Evolutionary conservation across 2,329 filamentous ascomycete genomes (phyloP).

Genomic region (Triangularia setosa): DNA sequence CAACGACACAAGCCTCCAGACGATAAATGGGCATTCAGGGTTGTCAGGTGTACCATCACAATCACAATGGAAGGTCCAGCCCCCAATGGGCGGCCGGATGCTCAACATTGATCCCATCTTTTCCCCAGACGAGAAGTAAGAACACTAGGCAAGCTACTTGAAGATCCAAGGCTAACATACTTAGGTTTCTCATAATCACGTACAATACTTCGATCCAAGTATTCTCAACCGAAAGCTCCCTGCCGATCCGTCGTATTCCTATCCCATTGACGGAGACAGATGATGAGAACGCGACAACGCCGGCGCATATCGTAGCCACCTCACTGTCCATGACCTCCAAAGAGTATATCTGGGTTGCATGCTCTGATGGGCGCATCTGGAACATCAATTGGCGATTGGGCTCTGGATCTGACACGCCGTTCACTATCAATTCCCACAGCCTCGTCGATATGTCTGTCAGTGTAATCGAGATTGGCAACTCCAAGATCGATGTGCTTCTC

Average conservation of each 20-base stretch:
- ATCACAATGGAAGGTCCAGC: constrained; percentile 54
- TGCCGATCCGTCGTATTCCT: constrained; percentile 69
- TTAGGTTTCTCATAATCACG: constrained; percentile 69
- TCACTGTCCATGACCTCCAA: constrained; percentile 40
- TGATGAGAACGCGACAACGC: constrained; percentile 27
- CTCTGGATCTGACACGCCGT: constrained; percentile 38
- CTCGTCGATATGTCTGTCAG: constrained; percentile 45
- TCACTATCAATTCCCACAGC: constrained; percentile 41
- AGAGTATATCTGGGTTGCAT: constrained; percentile 57
- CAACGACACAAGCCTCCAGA: constrained; percentile 1
- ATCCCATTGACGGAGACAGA: constrained; percentile 37
- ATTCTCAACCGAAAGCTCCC: constrained; percentile 76
- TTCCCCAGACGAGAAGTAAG: constrained; percentile 58
- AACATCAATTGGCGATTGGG: constrained; percentile 56
- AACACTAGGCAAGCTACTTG: neutral
- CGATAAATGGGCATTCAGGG: constrained; percentile 16
- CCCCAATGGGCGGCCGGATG: constrained; percentile 63
- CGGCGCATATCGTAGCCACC: constrained; percentile 38
- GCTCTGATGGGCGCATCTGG: constrained; percentile 54
- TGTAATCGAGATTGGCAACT: constrained; percentile 34
- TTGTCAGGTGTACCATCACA: constrained; percentile 14
- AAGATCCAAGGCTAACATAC: constrained; percentile 26
- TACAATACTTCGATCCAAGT: constrained; percentile 74
- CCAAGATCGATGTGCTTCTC: constrained; percentile 43
- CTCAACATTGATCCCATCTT: constrained; percentile 62